Percentiles rank a stretch among this genome's conserved stretches.
phyloP scores from a whole-genome alignment of 805 yeast genomes.

The Maudiozyma turicensis region DNA sequence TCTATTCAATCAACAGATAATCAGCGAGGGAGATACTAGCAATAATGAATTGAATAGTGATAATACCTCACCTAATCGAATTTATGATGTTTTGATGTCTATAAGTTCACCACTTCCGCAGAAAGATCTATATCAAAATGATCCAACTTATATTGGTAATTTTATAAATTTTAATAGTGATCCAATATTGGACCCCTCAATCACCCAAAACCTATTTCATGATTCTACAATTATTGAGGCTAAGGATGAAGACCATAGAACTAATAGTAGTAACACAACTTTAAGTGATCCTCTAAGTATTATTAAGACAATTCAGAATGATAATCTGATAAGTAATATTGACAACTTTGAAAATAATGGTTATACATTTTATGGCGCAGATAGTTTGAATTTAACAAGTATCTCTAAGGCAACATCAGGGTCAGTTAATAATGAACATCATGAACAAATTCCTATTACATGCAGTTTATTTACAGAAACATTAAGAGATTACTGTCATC shows the following conservation, averaged over 20 bases:
- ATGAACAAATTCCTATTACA: not conserved
- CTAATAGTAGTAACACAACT: not conserved
- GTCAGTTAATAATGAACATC: not conserved
- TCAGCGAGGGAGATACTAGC: too few relatives aligned
- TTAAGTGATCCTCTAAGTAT: not conserved
- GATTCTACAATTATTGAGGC: constrained; percentile 8
- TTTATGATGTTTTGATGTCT: not conserved
- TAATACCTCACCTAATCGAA: not conserved
- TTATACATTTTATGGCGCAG: constrained; percentile 22
- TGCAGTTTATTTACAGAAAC: constrained; percentile 17
- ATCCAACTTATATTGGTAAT: not conserved
- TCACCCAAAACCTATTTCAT: constrained; percentile 8
- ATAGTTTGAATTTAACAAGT: constrained; percentile 13
- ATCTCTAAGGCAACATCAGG: constrained; percentile 18
- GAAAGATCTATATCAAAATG: not conserved
- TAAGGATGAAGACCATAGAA: not conserved
- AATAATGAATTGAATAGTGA: too few relatives aligned
- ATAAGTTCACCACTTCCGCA: not conserved
- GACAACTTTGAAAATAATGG: not conserved
- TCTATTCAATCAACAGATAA: not conserved
- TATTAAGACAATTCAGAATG: not conserved
- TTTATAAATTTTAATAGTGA: not conserved
- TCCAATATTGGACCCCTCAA: constrained; percentile 1
- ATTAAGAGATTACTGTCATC: constrained; percentile 17
- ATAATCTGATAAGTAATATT: not conserved